These are phyloP conservation scores for Sclerotinia subarctica DNA, from an alignment of 2,329 filamentous ascomycete genomes.

Conservation along the genomic window DNA sequence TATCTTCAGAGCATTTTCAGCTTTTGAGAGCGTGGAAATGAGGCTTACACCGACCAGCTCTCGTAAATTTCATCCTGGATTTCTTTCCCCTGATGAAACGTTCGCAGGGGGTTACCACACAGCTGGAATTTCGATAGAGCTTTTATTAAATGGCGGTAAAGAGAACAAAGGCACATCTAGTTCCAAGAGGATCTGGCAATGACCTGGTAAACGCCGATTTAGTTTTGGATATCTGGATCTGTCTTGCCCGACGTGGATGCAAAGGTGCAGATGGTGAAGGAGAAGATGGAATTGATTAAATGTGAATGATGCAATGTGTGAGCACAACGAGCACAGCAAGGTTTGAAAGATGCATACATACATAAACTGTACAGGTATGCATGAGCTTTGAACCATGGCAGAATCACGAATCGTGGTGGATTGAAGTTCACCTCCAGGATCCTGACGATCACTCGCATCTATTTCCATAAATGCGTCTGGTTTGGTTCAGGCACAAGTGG, in stretches of 20 bases:
- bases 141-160: slow-evolving; percentile 1
- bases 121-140: neutral
- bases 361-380: neutral
- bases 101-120: slow-evolving; percentile 1
- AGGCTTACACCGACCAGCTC: slow-evolving; percentile 11
- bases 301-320: neutral
- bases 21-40: neutral
- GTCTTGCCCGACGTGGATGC: neutral
- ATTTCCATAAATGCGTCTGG: neutral
- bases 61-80: neutral
- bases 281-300: neutral
- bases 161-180: neutral
- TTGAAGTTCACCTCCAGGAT: neutral
- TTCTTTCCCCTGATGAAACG: neutral
- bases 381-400: neutral
- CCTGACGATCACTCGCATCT: neutral
- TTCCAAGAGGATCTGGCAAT: neutral
- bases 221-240: neutral
- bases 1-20: slow-evolving; percentile 4
- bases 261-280: neutral
- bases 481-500: neutral
- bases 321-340: neutral
- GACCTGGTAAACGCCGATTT: neutral
- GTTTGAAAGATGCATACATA: neutral
- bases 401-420: neutral